These are phyloP conservation scores for Melastoma malabathricum DNA, from an alignment of 345 rosid genomes.

Conservation along the genomic window DNA sequence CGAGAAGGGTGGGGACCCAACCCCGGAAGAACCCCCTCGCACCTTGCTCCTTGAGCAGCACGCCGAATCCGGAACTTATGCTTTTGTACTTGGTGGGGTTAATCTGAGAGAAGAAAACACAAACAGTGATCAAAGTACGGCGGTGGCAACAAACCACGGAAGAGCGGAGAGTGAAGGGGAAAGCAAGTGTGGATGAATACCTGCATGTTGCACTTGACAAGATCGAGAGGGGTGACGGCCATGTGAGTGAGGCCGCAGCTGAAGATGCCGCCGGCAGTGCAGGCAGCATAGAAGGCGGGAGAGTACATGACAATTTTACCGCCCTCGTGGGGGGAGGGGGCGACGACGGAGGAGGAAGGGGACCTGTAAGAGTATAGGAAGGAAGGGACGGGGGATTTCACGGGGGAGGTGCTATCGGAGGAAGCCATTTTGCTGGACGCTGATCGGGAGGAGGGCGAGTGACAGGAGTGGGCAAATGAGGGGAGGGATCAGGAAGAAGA, in stretches of 20 bases:
- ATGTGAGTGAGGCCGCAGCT: constrained; percentile 95
- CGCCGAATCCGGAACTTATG: constrained; percentile 84
- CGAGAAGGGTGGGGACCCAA: constrained; percentile 94
- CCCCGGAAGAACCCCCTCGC: constrained; percentile 90
- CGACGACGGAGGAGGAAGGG: constrained; percentile 11
- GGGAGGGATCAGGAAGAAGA: no score
- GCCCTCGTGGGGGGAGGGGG: constrained; percentile 61
- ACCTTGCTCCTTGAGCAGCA: constrained; percentile 84
- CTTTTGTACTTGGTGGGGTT: constrained; percentile 92
- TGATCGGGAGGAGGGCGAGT: constrained; percentile 1
- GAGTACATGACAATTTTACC: constrained; percentile 81
- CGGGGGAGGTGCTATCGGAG: constrained; percentile 19
- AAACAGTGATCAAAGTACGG: constrained; percentile 3
- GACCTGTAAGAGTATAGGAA: constrained; percentile 38
- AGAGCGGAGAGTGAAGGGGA: not conserved
- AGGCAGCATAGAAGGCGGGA: constrained; percentile 77
- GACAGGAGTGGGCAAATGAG: constrained; percentile 4
- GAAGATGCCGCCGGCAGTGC: constrained; percentile 77
- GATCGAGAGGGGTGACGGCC: constrained; percentile 96
- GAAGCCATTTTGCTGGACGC: constrained; percentile 26
- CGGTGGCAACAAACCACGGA: not conserved
- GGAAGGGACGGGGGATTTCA: constrained; percentile 44
- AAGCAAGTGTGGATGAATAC: constrained; percentile 13
- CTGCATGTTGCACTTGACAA: constrained; percentile 99
- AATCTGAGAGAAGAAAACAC: constrained; percentile 35